These are phyloP conservation scores for Coemansia sp. DNA, from an alignment of 192 early-diverging fungal species.

Conservation along the genomic window DNA sequence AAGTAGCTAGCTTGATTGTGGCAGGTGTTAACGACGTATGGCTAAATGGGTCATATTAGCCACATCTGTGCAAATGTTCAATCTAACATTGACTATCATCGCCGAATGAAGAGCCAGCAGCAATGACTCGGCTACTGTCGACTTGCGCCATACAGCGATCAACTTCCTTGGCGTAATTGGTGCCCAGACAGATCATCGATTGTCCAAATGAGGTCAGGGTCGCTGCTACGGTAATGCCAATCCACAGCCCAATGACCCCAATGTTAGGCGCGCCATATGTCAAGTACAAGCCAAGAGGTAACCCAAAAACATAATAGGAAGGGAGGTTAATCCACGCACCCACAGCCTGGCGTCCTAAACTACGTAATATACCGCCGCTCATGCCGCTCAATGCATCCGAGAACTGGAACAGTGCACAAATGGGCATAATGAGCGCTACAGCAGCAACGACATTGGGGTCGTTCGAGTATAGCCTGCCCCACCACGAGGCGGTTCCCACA, in stretches of 20 bases:
- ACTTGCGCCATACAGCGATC: constrained; percentile 35
- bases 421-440: constrained; percentile 72
- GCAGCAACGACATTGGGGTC: constrained; percentile 66
- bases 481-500: constrained; percentile 31
- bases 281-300: constrained; percentile 58
- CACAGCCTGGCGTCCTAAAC: constrained; percentile 53
- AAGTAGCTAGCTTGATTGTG: no score
- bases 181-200: constrained; percentile 20
- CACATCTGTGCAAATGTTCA: no score
- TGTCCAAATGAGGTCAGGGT: constrained; percentile 18
- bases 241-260: constrained; percentile 53
- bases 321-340: constrained; percentile 58
- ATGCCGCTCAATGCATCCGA: constrained; percentile 61
- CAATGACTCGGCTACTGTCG: constrained; percentile 33
- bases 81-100: no score
- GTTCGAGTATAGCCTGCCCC: constrained; percentile 61
- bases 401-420: constrained; percentile 71
- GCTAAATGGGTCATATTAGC: no score
- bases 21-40: no score
- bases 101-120: no score
- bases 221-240: constrained; percentile 42
- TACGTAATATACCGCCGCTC: constrained; percentile 57
- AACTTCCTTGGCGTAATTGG: constrained; percentile 33
- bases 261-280: constrained; percentile 46
- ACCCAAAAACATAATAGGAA: constrained; percentile 56